These are phyloP conservation scores for Starmera amethionina DNA, from an alignment of 805 yeast species.

Conservation along the genomic window DNA sequence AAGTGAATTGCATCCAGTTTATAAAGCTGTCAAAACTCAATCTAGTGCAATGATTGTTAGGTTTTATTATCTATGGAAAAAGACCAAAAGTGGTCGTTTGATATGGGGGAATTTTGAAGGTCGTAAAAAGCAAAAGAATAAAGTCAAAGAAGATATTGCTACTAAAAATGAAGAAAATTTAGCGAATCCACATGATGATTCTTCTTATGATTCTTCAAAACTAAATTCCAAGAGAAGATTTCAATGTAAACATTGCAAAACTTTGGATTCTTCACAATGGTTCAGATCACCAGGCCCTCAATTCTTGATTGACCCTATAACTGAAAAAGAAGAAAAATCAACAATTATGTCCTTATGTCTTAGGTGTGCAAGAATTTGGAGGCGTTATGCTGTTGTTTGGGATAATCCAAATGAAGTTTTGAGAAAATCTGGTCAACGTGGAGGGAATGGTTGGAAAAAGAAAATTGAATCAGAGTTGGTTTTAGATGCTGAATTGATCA, in stretches of 20 bases:
- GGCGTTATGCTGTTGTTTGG: constrained; percentile 85
- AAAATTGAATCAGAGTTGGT: constrained; percentile 58
- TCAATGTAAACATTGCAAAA: constrained; percentile 64
- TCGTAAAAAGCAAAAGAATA: constrained; percentile 42
- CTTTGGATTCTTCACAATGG: constrained; percentile 53
- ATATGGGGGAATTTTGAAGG: constrained; percentile 84
- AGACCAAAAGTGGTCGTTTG: constrained; percentile 59
- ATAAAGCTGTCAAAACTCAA: constrained; percentile 62
- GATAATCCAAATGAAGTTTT: constrained; percentile 63
- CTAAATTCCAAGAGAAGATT: constrained; percentile 29
- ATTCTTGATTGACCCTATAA: constrained; percentile 22
- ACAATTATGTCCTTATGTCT: constrained; percentile 58
- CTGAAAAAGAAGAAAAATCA: constrained; percentile 6
- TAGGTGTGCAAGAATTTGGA: constrained; percentile 87
- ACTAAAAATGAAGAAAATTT: constrained; percentile 13
- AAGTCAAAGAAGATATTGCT: constrained; percentile 9
- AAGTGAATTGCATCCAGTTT: constrained; percentile 69
- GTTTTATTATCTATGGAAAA: constrained; percentile 87
- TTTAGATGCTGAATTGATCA: constrained; percentile 48
- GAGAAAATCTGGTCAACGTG: constrained; percentile 30
- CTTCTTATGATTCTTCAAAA: constrained; percentile 53
- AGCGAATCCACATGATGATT: constrained; percentile 48
- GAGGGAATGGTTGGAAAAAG: constrained; percentile 47
- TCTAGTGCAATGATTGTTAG: constrained; percentile 73
- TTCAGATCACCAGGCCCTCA: constrained; percentile 57